These are phyloP conservation scores for Diaporthe citriasiana DNA, from an alignment of 2,329 filamentous ascomycete species.

Conservation along the genomic window DNA sequence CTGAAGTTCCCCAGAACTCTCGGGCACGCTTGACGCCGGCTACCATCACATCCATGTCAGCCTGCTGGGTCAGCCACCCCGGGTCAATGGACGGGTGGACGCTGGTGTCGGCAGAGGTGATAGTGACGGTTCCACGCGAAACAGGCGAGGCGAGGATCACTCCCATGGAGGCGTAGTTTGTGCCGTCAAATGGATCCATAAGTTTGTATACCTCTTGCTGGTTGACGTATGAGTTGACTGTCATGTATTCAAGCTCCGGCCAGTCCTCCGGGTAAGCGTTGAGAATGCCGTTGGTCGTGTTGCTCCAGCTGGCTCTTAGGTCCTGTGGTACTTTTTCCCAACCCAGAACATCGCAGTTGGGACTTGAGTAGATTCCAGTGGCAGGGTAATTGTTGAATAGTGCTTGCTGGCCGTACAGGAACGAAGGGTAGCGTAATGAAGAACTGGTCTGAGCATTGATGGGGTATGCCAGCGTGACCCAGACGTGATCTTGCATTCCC, in stretches of 20 bases:
- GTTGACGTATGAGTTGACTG: background rate
- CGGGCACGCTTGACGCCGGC: conserved; percentile 47
- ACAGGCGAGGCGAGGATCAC: conserved; percentile 12
- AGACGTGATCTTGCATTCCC: conserved; percentile 62
- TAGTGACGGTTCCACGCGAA: conserved; percentile 26
- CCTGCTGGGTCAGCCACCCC: conserved; percentile 51
- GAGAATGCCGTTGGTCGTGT: background rate
- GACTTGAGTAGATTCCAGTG: conserved; percentile 22
- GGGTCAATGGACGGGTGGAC: conserved; percentile 54
- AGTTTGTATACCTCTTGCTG: background rate
- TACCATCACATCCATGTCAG: conserved; percentile 36
- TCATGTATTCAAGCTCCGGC: conserved; percentile 35
- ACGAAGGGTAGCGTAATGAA: background rate
- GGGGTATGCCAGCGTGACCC: background rate
- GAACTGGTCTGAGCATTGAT: conserved; percentile 13
- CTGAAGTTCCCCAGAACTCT: background rate
- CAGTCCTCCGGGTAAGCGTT: conserved; percentile 11
- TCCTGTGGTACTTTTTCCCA: conserved; percentile 20
- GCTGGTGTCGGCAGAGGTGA: conserved; percentile 2
- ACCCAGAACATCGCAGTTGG: conserved; percentile 10
- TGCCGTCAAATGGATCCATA: conserved; percentile 9
- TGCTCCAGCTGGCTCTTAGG: background rate
- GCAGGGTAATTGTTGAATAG: conserved; percentile 5
- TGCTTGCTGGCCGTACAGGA: background rate
- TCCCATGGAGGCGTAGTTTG: conserved; percentile 13